Base-by-base conservation (phyloP, 306 rosid genomes). In the Prunus armeniaca region DNA sequence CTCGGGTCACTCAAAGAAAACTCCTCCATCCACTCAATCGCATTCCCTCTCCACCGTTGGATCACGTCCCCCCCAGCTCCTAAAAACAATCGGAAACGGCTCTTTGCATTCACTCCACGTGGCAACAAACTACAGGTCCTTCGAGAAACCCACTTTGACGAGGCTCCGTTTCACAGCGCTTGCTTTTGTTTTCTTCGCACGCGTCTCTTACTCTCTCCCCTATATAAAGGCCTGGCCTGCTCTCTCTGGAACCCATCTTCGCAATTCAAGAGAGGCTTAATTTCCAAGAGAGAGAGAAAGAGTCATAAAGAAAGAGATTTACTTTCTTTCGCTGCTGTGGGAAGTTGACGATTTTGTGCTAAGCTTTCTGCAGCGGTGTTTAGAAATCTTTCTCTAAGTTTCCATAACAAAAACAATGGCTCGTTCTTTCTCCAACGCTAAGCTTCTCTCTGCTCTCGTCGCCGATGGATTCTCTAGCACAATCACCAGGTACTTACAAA, bases 351-450 rank as follows among this genome's bases (percentile, higher is more conserved):
- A 11, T 28, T 72, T 3, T 58, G 28, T 2, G 63, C 56, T 0
- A 60, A 66, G 72, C 82, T 82, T 79, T 84, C 89, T 65, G 30
- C 84, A 65, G 84, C 51, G 71, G 81, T 75, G 75, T 22, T 50
- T 24, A 1, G 63, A 69, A n/a, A 8, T 43, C 67, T 50, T 9
- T 78, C 65, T 50, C 5, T 28, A 64, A 3, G 57, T 73, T 61
- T 60, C 18, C 12, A 9, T 60, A 11, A 20, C 3, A 20, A 66
- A 67, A 46, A 73, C 67, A 79, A 86, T 94, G 98, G 89, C 97
- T 88, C 96, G 86, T 67, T 87, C 97, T 87, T 86, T 91, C 92
- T 73, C 89, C 69, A 86, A 66, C 88, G 84, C 74, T 63, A 95
- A 89, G 85, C 2, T 63, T 58, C n/a, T 92, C 75, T 85, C 96